A percentile compares a stretch with the other conserved stretches of the same genome.
Evolutionary conservation across 2,329 filamentous ascomycete species (phyloP).

Genomic region (Hypoxylon sp.): DNA sequence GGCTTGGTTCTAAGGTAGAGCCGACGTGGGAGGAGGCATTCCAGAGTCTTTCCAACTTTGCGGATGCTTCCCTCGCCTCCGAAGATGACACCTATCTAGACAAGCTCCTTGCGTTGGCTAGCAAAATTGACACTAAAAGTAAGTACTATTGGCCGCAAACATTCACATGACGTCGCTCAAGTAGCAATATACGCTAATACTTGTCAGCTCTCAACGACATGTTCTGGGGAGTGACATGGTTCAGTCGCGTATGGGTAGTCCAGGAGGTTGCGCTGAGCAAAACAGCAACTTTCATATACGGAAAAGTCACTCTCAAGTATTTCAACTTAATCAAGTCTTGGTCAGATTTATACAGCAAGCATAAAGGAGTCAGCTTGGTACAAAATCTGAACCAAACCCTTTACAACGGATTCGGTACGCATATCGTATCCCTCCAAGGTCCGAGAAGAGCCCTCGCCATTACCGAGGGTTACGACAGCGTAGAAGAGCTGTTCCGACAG

Average conservation of each 20-base stretch:
- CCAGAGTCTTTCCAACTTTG: not conserved
- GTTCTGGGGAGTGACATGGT: constrained; percentile 14
- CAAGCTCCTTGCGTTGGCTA: not conserved
- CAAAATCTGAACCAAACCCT: constrained; percentile 20
- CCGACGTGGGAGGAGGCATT: not conserved
- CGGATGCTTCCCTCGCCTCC: not conserved
- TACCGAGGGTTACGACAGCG: constrained; percentile 20
- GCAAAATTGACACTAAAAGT: not conserved
- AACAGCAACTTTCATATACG: constrained; percentile 16
- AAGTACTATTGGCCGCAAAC: not conserved
- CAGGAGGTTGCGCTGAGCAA: constrained; percentile 15
- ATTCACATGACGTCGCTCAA: not conserved
- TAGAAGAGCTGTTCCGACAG: constrained; percentile 24
- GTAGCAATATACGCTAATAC: not conserved
- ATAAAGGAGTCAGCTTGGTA: constrained; percentile 8
- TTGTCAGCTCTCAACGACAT: constrained; percentile 9
- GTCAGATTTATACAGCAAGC: constrained; percentile 19
- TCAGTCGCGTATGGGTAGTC: constrained; percentile 23
- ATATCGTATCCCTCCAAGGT: constrained; percentile 6
- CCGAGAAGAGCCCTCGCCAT: constrained; percentile 15
- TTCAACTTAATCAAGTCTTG: constrained; percentile 23
- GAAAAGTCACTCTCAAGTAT: constrained; percentile 6
- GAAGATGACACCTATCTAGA: not conserved
- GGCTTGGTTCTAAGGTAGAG: not conserved
- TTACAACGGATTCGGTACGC: not conserved